A percentile compares a stretch with the other conserved stretches of the same genome.
Evolutionary conservation across 1,284 basidiomycete species (phyloP).

Genomic region (Cutaneotrichosporon arboriforme): DNA sequence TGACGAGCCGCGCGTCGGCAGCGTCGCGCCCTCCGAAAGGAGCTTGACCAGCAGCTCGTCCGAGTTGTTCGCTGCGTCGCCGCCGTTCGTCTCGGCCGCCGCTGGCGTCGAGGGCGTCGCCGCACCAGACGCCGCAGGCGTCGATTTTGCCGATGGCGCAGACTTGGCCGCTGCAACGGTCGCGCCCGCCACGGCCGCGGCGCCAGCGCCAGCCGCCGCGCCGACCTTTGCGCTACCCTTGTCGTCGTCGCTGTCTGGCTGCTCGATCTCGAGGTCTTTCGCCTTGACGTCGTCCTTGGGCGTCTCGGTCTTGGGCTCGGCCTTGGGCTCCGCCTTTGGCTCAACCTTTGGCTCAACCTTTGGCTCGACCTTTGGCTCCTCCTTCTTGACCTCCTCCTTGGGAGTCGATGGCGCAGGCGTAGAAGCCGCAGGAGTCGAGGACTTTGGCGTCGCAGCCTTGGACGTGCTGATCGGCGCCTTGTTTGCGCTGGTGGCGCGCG

Average conservation of each 20-base stretch:
- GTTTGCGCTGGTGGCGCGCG: constrained; percentile 41
- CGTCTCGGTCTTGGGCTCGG: constrained; percentile 5
- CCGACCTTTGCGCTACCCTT: neutral
- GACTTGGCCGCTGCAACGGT: neutral
- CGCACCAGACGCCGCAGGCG: neutral
- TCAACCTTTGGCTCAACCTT: constrained; percentile 9
- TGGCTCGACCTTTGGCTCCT: constrained; percentile 16
- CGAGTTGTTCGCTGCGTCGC: neutral
- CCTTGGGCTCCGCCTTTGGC: constrained; percentile 22
- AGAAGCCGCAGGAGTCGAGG: neutral
- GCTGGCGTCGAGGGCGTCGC: neutral
- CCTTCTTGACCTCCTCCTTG: constrained; percentile 12
- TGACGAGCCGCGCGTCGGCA: constrained; percentile 82
- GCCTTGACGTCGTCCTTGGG: constrained; percentile 16
- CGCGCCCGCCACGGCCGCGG: neutral
- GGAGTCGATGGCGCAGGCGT: neutral
- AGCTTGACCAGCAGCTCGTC: constrained; percentile 69
- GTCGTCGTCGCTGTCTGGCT: constrained; percentile 33
- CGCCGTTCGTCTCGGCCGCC: neutral
- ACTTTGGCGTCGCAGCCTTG: too few species aligned
- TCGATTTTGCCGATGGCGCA: neutral
- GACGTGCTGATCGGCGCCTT: constrained; percentile 45
- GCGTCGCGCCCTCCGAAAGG: constrained; percentile 69
- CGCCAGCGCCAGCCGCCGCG: neutral
- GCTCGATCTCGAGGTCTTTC: constrained; percentile 39